These are phyloP conservation scores for Boletus vinaceobasis DNA, from an alignment of 768 basidiomycete species.

Conservation along the genomic window DNA sequence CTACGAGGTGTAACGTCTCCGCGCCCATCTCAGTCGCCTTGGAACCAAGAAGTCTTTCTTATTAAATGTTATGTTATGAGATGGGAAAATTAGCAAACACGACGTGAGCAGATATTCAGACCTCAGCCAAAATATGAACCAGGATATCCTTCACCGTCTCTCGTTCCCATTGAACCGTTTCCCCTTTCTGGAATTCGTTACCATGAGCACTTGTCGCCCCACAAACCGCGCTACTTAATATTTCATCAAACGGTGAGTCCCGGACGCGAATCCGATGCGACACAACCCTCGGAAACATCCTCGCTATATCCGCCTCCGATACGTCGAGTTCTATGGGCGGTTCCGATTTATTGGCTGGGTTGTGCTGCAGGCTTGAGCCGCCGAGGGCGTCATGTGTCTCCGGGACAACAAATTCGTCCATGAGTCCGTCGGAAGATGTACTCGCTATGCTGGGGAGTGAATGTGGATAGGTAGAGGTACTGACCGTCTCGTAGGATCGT, in stretches of 20 bases:
- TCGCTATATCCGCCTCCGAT: conserved; percentile 71
- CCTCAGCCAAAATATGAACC: conserved; percentile 53
- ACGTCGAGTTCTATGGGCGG: conserved; percentile 47
- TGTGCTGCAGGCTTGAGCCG: conserved; percentile 4
- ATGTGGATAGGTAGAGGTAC: conserved; percentile 15
- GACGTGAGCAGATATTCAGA: conserved; percentile 28
- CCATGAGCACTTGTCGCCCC: conserved; percentile 41
- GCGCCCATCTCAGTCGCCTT: background rate
- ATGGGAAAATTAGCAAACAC: background rate
- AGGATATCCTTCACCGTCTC: conserved; percentile 65
- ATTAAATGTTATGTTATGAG: background rate
- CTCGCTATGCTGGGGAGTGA: conserved; percentile 17
- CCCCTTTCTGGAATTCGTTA: conserved; percentile 15
- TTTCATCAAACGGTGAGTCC: conserved; percentile 66
- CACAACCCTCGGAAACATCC: conserved; percentile 68
- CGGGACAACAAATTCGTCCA: conserved; percentile 16
- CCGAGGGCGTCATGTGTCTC: conserved; percentile 6
- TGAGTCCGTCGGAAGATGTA: conserved; percentile 21
- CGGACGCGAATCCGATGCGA: conserved; percentile 73
- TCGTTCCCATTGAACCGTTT: conserved; percentile 35
- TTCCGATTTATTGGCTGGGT: conserved; percentile 10
- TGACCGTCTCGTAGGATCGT: conserved; percentile 18
- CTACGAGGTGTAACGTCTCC: background rate
- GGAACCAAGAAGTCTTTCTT: background rate
- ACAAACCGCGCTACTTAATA: conserved; percentile 60